A percentile compares a stretch with the other conserved stretches of the same genome.
Conservation (phyloP, 306 rosid species). For the Dicorynia guianensis region DNA sequence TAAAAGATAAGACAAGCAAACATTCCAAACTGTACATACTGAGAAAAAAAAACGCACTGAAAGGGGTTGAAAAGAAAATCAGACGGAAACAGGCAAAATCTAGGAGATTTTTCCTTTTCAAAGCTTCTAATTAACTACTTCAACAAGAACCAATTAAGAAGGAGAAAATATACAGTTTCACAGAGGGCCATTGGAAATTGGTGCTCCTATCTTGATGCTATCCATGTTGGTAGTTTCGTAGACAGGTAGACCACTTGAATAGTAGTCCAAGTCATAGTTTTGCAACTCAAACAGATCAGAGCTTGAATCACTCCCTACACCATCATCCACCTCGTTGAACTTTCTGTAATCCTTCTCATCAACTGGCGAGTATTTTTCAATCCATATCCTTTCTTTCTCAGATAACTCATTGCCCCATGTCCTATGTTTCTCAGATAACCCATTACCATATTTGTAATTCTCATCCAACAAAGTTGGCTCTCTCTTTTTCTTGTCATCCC, state of each 20-base stretch:
- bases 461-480: slow-evolving; percentile 53
- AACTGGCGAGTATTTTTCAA: slow-evolving; percentile 39
- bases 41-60: slow-evolving; percentile 29
- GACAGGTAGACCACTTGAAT: slow-evolving; percentile 84
- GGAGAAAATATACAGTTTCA: slow-evolving; percentile 43
- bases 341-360: slow-evolving; percentile 40
- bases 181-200: slow-evolving; percentile 71
- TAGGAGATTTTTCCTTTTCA: slow-evolving; percentile 48
- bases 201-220: slow-evolving; percentile 82
- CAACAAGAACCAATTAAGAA: slow-evolving; percentile 45
- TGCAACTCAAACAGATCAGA: slow-evolving; percentile 96
- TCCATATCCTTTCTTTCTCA: slow-evolving; percentile 48
- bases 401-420: slow-evolving; percentile 39
- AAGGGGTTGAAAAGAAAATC: slow-evolving; percentile 46
- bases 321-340: slow-evolving; percentile 66
- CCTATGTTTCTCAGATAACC: slow-evolving; percentile 58
- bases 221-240: slow-evolving; percentile 96
- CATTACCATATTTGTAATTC: slow-evolving; percentile 41
- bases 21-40: slow-evolving; percentile 64
- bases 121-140: slow-evolving; percentile 47
- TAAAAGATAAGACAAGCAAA: slow-evolving; percentile 58
- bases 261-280: slow-evolving; percentile 84
- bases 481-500: slow-evolving; percentile 59
- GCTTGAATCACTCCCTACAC: slow-evolving; percentile 94
- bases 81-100: slow-evolving; percentile 41